Evolutionary conservation across 2,329 filamentous ascomycete species (phyloP).

Genomic region (Neurospora crassa): DNA sequence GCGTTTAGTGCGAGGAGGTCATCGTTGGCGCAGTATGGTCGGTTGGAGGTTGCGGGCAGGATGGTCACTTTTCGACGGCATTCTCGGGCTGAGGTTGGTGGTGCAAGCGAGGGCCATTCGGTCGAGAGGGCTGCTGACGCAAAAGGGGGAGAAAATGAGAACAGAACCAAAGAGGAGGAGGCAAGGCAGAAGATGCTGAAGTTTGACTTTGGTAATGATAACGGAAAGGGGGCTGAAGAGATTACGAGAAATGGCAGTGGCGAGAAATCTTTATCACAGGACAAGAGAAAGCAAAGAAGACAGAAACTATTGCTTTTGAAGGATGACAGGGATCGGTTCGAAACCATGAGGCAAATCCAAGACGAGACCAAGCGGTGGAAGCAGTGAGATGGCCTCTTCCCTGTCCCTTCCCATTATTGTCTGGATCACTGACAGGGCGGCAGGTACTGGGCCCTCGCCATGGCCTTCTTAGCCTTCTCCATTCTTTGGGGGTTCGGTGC

Average conservation of each 20-base stretch:
- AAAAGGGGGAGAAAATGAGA: neutral
- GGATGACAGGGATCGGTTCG: slow-evolving; percentile 50
- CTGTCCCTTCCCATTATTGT: too few species aligned
- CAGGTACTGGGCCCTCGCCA: slow-evolving; percentile 38
- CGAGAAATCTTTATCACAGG: neutral
- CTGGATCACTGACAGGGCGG: neutral
- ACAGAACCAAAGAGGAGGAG: slow-evolving; percentile 10
- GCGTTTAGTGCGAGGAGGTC: neutral
- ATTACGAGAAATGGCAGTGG: neutral
- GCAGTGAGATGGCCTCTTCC: slow-evolving; percentile 30
- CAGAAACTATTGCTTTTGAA: slow-evolving; percentile 43
- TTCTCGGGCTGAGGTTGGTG: neutral
- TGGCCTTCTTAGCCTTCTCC: slow-evolving; percentile 49
- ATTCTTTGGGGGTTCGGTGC: slow-evolving; percentile 59
- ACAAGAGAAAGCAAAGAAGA: slow-evolving; percentile 11
- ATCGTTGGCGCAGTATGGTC: slow-evolving; percentile 22
- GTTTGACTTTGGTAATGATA: neutral
- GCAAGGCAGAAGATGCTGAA: neutral
- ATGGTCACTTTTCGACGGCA: slow-evolving; percentile 23
- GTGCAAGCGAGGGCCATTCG: neutral
- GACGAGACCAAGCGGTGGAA: slow-evolving; percentile 48
- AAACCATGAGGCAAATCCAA: slow-evolving; percentile 58
- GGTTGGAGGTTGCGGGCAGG: slow-evolving; percentile 24
- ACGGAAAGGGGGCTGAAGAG: neutral
- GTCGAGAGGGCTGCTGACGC: neutral